Base-by-base conservation (phyloP, 345 rosid genomes). In the Brassica carinata region DNA sequence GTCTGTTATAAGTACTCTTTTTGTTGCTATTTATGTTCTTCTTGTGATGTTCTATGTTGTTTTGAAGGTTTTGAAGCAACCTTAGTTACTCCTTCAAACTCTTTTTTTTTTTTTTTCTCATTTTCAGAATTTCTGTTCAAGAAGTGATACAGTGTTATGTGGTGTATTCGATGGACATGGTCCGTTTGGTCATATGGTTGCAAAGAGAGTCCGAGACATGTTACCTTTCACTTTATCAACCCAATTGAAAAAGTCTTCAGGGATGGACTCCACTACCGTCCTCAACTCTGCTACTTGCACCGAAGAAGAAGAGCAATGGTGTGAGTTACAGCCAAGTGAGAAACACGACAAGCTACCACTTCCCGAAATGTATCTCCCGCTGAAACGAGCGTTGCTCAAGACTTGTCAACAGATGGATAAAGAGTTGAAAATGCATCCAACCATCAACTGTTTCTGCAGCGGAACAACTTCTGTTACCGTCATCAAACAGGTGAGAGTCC, bases 111-210 rank as follows among this genome's bases (percentile, higher is more conserved):
- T 9, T 34, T 33, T 9, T 43, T 43, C n/a, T 5, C 61, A 66
- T 0, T 67, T 57, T 75, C 86, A 95, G 98, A 90, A 90, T 77
- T 92, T 87, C 86, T 76, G 86, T 73, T 86, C 97, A n/a, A 90
- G 90, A 84, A 84, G 84, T n/a, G 96, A 91, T 66, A 85, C 94
- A 9, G 81, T 88, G 64, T 88, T 93, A 64, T 95, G 99, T 64
- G 99, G 99, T 57, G 93, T 95, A 73, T 95, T 93, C 73, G 99
- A 95, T 83, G 99, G 99, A 58, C 99, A 95, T 38, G 99, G 99
- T 77, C 99, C 99, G 64, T 89, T 75, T 45, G 98, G 99, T 86
- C 99, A 95, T 85, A 80, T 89, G 94, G 98, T 93, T 74, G 82
- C 99, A 53, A 90, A 86, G 88, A 93, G 83, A 87, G 94, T 93